Evolutionary conservation across 257 asterid species (phyloP).

Genomic region (Rauvolfia tetraphylla): DNA sequence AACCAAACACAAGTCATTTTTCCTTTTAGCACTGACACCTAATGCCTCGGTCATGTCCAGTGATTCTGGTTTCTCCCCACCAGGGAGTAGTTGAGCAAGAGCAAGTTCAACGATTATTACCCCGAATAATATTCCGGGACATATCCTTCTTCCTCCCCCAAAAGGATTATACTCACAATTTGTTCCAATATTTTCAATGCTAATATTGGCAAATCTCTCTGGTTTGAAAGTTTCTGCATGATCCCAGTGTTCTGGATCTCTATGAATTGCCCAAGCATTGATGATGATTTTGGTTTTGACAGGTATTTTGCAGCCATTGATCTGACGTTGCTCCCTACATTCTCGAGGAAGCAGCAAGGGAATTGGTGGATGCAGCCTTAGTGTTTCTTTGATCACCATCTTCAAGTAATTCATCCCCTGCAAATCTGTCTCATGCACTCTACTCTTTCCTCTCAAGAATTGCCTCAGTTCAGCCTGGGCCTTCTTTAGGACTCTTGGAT

Average conservation of each 20-base stretch:
- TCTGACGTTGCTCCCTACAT: conserved; percentile 4
- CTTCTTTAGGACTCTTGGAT: conserved; percentile 18
- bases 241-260: conserved; percentile 27
- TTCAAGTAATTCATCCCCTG: conserved; percentile 23
- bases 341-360: conserved; percentile 24
- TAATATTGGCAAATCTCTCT: conserved; percentile 16
- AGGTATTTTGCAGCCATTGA: conserved; percentile 22
- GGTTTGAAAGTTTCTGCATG: conserved; percentile 26
- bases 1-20: conserved; percentile 1
- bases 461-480: conserved; percentile 24
- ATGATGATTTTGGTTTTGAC: no score
- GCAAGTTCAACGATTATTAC: no score
- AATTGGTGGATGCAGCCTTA: conserved; percentile 28
- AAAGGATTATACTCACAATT: no score
- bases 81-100: conserved; percentile 23
- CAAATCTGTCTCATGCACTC: conserved; percentile 14
- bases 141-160: no score
- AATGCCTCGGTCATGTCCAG: conserved; percentile 33
- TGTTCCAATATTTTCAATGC: conserved; percentile 11
- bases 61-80: conserved; percentile 9
- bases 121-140: no score
- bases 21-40: conserved; percentile 5
- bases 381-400: conserved; percentile 28
- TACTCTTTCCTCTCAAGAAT: conserved; percentile 14
- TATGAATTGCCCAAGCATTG: conserved; percentile 24